Evolutionary conservation across 2,329 filamentous ascomycete genomes (phyloP), one percentile per base, ranked within the genome.

Genomic region (Elsinoe australis): DNA sequence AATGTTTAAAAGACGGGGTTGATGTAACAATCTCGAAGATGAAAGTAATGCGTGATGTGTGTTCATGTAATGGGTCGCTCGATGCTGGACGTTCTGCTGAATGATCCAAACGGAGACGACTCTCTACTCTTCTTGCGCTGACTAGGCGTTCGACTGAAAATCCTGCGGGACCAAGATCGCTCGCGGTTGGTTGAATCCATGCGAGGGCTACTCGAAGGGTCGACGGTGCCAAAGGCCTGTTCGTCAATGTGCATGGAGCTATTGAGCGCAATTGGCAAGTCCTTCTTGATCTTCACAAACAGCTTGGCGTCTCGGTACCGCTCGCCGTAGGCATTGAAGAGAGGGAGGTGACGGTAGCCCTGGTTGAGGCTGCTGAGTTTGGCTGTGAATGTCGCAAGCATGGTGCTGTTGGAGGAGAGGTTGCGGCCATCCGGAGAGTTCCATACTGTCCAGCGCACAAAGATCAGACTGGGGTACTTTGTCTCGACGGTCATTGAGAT

Each of bases 291-390:
- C 59, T 82, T 83, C 70, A 89, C 95, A 66, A 96, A 95, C 12
- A 98, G 73, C 8, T 88, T 94, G 2, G 92, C 95, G 67, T 95
- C 95, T 34, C 95, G 75, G 63, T 94, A 96, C 58, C 89, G 87
- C 58, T 95, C 89, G 52, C 89, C 92, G 54, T 87, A 85, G 49
- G 80, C 77, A 67, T 96, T 89, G 64, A 87, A 84, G 12, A 98
- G 74, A 8, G 90, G 92, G 47, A 96, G 73, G 52, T 94, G 94
- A 53, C 90, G 87, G 65, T 92, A 96, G 21, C 92, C 92, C 65
- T 92, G 82, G 62, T 90, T 87, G 33, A 96, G 76, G 61, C 83
- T 94, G 69, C 76, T 82, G 45, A 96, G 80, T 69, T 96, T 96
- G 53, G 87, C 89, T 1, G 87, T 96, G 66, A 90, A 96, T 1